These are phyloP conservation scores for Lactifluus hygrophoroides DNA, from an alignment of 768 basidiomycete genomes.

Conservation along the genomic window DNA sequence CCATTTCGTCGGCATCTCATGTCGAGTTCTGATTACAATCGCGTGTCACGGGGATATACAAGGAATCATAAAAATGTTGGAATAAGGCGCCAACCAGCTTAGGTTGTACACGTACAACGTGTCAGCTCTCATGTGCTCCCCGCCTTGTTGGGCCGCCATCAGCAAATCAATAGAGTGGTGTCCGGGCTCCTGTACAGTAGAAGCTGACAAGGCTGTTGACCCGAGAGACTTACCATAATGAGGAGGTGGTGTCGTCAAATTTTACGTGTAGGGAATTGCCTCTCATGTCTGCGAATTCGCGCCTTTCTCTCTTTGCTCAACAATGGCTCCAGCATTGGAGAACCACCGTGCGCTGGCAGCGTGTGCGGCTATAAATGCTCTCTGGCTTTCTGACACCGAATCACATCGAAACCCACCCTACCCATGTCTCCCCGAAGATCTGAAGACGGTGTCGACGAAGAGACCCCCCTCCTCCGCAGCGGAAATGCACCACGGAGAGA, in stretches of 20 bases:
- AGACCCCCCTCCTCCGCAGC: conserved; percentile 2
- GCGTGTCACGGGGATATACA: too few relatives aligned
- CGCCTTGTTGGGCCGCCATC: neutral
- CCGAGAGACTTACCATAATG: neutral
- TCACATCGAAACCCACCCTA: conserved; percentile 21
- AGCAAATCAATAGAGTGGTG: neutral
- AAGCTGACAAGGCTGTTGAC: neutral
- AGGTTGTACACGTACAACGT: neutral
- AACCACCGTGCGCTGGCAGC: conserved; percentile 4
- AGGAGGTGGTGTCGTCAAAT: neutral
- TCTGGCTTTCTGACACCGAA: conserved; percentile 18
- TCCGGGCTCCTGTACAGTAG: neutral
- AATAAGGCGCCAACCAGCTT: too few relatives aligned
- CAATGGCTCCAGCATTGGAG: conserved; percentile 1
- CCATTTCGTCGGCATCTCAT: too few relatives aligned
- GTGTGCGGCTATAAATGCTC: conserved; percentile 21
- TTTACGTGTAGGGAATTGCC: neutral
- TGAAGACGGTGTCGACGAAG: neutral
- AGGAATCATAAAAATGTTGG: too few relatives aligned
- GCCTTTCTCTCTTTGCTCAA: neutral
- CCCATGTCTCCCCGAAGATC: conserved; percentile 25
- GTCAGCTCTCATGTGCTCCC: neutral
- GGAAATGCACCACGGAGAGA: neutral
- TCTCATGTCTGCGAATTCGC: neutral
- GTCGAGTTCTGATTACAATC: too few relatives aligned